Percentiles rank a stretch among this genome's conserved stretches.
These are phyloP conservation scores for Hyphodiscus sp. DNA, from an alignment of 2,329 filamentous ascomycete genomes.

Conservation along the genomic window DNA sequence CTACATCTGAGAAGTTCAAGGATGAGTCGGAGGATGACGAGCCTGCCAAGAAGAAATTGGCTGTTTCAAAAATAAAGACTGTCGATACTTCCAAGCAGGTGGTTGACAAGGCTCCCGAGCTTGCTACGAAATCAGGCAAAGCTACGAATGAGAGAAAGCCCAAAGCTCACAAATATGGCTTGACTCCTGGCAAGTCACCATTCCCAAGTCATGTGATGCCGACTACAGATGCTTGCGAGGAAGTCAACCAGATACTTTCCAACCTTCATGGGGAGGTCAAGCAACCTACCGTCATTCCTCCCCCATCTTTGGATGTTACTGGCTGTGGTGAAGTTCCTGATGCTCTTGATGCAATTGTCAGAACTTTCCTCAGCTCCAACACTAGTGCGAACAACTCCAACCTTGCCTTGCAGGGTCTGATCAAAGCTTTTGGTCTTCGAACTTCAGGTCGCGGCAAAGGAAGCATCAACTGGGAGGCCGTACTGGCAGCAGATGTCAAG, in stretches of 20 bases:
- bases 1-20: slow-evolving; percentile 8
- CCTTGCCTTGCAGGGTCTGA: slow-evolving; percentile 59
- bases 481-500: slow-evolving; percentile 50
- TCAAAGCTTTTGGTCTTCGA: slow-evolving; percentile 56
- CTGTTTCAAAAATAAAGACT: slow-evolving; percentile 2
- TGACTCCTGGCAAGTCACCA: slow-evolving; percentile 52
- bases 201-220: slow-evolving; percentile 63
- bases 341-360: slow-evolving; percentile 46
- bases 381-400: slow-evolving; percentile 49
- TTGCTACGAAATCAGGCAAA: not conserved
- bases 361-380: slow-evolving; percentile 47
- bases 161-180: slow-evolving; percentile 40
- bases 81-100: slow-evolving; percentile 9
- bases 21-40: slow-evolving; percentile 6
- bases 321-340: slow-evolving; percentile 56
- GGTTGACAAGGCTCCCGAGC: slow-evolving; percentile 8
- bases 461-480: slow-evolving; percentile 69
- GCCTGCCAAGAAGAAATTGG: slow-evolving; percentile 1
- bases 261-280: slow-evolving; percentile 58
- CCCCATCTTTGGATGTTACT: slow-evolving; percentile 63
- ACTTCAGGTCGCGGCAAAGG: slow-evolving; percentile 59
- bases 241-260: slow-evolving; percentile 60
- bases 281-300: slow-evolving; percentile 60
- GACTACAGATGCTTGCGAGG: slow-evolving; percentile 60
- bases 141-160: slow-evolving; percentile 12